Conservation (phyloP, 2,329 filamentous ascomycete species). For the Triangularia verruculosa region DNA sequence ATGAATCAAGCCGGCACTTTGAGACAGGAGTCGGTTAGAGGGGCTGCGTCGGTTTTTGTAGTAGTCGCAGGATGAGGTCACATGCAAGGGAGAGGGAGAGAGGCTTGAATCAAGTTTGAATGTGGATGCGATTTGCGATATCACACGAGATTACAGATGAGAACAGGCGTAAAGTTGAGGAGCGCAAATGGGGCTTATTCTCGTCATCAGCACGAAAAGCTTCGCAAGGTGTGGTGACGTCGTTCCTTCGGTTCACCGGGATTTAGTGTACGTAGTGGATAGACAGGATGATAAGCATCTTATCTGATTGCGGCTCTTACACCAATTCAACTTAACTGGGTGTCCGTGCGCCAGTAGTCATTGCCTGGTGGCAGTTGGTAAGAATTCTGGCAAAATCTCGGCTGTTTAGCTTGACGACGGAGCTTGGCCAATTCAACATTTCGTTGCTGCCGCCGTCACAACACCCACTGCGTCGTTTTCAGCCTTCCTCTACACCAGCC, state of each 20-base stretch:
- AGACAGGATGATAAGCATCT: background rate
- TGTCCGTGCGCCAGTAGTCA: background rate
- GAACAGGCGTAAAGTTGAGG: background rate
- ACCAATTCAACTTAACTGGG: too few species aligned
- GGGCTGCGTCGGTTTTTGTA: background rate
- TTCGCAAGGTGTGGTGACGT: slow-evolving; percentile 5
- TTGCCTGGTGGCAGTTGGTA: background rate
- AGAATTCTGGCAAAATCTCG: slow-evolving; percentile 26
- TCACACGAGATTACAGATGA: background rate
- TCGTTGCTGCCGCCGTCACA: slow-evolving; percentile 24
- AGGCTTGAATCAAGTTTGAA: background rate
- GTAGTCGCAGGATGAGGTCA: background rate
- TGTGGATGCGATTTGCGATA: background rate
- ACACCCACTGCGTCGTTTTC: slow-evolving; percentile 28
- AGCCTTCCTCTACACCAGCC: slow-evolving; percentile 31
- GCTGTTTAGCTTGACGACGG: slow-evolving; percentile 11
- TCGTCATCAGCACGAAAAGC: background rate
- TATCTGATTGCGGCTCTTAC: background rate
- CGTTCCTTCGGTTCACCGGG: background rate
- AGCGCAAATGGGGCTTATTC: background rate
- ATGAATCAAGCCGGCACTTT: background rate
- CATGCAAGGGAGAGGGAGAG: background rate
- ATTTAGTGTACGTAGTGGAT: too few species aligned
- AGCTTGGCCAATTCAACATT: slow-evolving; percentile 14
- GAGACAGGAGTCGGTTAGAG: background rate